phyloP scores from a whole-genome alignment of 352 stramenopile genomes.

The Phytophthora aleatoria region DNA sequence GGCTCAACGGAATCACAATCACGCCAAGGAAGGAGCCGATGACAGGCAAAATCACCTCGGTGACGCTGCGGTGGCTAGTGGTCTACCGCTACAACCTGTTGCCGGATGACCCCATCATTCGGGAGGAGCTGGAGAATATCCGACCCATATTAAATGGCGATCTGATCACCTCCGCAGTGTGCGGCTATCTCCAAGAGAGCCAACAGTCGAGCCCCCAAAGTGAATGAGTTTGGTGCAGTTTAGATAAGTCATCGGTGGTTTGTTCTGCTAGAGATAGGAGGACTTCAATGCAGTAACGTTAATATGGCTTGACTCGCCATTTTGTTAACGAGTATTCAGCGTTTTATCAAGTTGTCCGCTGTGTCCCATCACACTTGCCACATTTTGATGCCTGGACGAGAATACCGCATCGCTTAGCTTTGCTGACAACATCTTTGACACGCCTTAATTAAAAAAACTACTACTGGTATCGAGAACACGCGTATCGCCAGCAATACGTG shows the following conservation, averaged over 20 bases:
- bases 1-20: not conserved
- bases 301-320: no score
- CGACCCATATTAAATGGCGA: not conserved
- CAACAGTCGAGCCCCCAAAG: not conserved
- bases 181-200: not conserved
- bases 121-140: not conserved
- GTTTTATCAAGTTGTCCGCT: no score
- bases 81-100: constrained; percentile 3
- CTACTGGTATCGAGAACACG: no score
- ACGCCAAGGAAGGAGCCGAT: not conserved
- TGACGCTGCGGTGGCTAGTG: not conserved
- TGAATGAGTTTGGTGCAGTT: not conserved
- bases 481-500: no score
- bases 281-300: no score
- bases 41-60: not conserved
- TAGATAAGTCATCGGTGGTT: not conserved
- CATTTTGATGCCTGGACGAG: no score
- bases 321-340: no score
- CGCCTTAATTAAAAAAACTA: no score
- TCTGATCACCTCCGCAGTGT: not conserved
- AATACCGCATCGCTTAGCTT: no score
- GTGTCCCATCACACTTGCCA: no score
- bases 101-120: not conserved
- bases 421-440: no score
- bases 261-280: no score